These are phyloP conservation scores for Epichloe gansuensis DNA, from an alignment of 2,329 filamentous ascomycete genomes.

Conservation along the genomic window DNA sequence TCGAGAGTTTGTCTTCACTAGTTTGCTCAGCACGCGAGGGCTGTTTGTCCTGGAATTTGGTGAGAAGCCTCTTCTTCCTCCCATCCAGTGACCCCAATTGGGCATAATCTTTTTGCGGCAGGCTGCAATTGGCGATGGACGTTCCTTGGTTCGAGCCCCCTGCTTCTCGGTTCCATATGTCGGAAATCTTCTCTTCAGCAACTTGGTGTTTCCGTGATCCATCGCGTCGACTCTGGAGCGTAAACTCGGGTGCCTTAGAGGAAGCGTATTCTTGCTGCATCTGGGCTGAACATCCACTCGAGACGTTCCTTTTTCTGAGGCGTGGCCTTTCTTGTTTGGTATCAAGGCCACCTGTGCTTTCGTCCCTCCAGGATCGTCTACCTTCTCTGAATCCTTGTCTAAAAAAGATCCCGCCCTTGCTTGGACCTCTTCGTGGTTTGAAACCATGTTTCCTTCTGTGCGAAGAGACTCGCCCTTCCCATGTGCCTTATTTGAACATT, in stretches of 20 bases:
- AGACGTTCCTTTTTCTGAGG: neutral
- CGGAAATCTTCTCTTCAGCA: neutral
- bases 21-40: neutral
- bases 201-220: neutral
- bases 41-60: neutral
- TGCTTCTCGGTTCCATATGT: neutral
- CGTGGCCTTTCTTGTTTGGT: neutral
- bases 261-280: neutral
- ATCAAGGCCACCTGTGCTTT: neutral
- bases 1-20: neutral
- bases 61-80: conserved; percentile 9
- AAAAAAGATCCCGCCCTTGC: conserved; percentile 3
- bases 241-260: neutral
- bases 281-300: neutral
- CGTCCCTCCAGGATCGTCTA: neutral
- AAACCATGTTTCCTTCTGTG: neutral
- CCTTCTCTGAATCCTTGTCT: neutral
- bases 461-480: neutral
- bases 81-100: conserved; percentile 5
- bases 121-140: neutral
- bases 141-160: neutral
- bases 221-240: neutral
- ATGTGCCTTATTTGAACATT: neutral
- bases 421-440: conserved; percentile 3
- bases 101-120: neutral